phyloP scores from a whole-genome alignment of 768 basidiomycete species.

The Sarcodon aspratus region DNA sequence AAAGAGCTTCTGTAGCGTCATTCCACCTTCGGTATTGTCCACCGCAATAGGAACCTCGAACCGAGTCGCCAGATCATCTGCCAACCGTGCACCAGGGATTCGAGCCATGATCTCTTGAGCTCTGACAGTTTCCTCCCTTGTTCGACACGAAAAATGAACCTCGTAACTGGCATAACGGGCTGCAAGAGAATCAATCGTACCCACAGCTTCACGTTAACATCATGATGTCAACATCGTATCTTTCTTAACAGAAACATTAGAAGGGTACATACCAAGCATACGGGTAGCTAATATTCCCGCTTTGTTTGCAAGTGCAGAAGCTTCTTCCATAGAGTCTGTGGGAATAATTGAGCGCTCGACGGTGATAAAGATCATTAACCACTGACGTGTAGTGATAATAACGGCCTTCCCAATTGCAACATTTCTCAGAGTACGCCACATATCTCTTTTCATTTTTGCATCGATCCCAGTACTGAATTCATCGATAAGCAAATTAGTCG shows the following conservation, averaged over 20 bases:
- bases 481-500: slow-evolving; percentile 68
- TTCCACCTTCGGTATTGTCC: slow-evolving; percentile 8
- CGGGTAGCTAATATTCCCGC: slow-evolving; percentile 68
- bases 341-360: background rate
- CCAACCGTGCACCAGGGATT: slow-evolving; percentile 52
- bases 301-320: slow-evolving; percentile 62
- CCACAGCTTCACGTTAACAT: slow-evolving; percentile 37
- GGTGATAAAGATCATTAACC: background rate
- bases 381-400: slow-evolving; percentile 60
- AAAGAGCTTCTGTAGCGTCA: slow-evolving; percentile 52
- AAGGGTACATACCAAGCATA: slow-evolving; percentile 41
- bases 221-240: slow-evolving; percentile 1
- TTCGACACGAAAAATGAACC: slow-evolving; percentile 62
- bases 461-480: slow-evolving; percentile 81
- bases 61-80: slow-evolving; percentile 65
- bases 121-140: slow-evolving; percentile 43
- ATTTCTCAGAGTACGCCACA: slow-evolving; percentile 64
- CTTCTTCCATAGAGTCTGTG: slow-evolving; percentile 77
- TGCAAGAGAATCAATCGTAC: slow-evolving; percentile 51
- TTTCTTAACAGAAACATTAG: background rate
- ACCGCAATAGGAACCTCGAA: slow-evolving; percentile 54
- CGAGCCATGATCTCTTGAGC: slow-evolving; percentile 51
- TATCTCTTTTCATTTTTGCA: slow-evolving; percentile 74
- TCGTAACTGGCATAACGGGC: slow-evolving; percentile 66
- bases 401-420: slow-evolving; percentile 61